Evolutionary conservation across 2,329 filamentous ascomycete species (phyloP).

Genomic region (Aspergillus arachidicola): DNA sequence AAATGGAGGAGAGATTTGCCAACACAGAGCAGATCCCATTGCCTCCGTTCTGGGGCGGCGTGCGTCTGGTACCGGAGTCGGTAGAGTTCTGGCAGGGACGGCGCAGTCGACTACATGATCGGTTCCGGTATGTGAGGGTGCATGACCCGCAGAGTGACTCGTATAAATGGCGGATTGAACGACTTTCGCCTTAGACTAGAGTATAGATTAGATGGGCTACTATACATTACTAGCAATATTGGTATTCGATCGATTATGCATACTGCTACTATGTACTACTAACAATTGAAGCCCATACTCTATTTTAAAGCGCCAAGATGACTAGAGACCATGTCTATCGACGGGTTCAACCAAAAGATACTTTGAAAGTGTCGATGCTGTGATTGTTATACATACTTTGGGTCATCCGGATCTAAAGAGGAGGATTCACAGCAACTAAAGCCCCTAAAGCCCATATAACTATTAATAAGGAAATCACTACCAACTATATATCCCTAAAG

Average conservation of each 20-base stretch:
- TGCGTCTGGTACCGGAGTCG: slow-evolving; percentile 80
- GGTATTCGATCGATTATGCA: background rate
- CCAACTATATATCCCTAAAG: background rate
- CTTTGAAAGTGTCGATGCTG: no score
- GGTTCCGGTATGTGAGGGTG: slow-evolving; percentile 78
- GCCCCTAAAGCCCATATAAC: background rate
- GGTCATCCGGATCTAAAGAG: background rate
- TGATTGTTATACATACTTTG: no score
- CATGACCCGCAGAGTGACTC: slow-evolving; percentile 63
- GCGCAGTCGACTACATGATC: slow-evolving; percentile 86
- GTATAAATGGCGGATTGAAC: slow-evolving; percentile 43
- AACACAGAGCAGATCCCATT: slow-evolving; percentile 80
- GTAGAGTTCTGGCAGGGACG: slow-evolving; percentile 98
- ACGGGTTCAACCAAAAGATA: background rate
- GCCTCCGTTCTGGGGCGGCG: slow-evolving; percentile 91
- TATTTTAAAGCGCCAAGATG: background rate
- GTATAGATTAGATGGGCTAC: background rate
- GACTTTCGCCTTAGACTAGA: slow-evolving; percentile 40
- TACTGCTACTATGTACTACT: background rate
- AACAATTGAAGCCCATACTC: background rate
- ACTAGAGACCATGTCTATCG: background rate
- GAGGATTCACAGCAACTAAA: background rate
- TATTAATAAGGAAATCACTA: background rate
- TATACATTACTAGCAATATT: background rate
- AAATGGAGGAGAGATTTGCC: slow-evolving; percentile 74